Percentiles rank a stretch among this genome's conserved stretches.
Conservation (phyloP, 768 basidiomycete species). For the Tylopilus sp. region DNA sequence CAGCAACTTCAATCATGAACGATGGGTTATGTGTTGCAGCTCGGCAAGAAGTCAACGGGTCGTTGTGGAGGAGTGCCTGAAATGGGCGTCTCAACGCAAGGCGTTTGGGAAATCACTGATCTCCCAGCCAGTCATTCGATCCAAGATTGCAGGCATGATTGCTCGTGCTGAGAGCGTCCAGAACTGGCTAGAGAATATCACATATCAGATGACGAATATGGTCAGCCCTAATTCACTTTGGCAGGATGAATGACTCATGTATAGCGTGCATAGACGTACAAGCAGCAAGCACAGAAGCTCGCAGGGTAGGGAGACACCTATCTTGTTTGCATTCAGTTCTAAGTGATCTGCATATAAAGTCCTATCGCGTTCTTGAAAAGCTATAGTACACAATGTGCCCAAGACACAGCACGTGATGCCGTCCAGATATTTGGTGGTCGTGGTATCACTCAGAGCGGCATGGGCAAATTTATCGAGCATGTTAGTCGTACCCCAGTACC, state of each 20-base stretch:
- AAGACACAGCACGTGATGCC: slow-evolving; percentile 79
- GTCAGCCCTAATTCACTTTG: slow-evolving; percentile 22
- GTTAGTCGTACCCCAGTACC: slow-evolving; percentile 24
- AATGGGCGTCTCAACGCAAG: slow-evolving; percentile 88
- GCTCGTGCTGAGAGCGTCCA: slow-evolving; percentile 78
- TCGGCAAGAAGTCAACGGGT: slow-evolving; percentile 68
- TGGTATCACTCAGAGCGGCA: slow-evolving; percentile 76
- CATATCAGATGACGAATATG: slow-evolving; percentile 88
- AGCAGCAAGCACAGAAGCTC: slow-evolving; percentile 66
- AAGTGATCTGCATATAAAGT: slow-evolving; percentile 27
- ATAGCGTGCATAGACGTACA: slow-evolving; percentile 48
- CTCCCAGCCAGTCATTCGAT: slow-evolving; percentile 82
- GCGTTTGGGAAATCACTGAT: slow-evolving; percentile 88
- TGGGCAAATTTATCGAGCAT: slow-evolving; percentile 60
- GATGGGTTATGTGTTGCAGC: slow-evolving; percentile 86
- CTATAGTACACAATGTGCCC: slow-evolving; percentile 69
- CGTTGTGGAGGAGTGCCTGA: slow-evolving; percentile 79
- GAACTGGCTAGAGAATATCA: slow-evolving; percentile 84
- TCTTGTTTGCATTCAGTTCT: neutral
- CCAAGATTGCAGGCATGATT: slow-evolving; percentile 89
- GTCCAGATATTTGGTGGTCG: slow-evolving; percentile 81
- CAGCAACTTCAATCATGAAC: slow-evolving; percentile 93
- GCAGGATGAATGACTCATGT: slow-evolving; percentile 3
- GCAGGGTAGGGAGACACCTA: slow-evolving; percentile 57
- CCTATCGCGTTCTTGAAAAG: slow-evolving; percentile 82